These are phyloP conservation scores for Eucalyptus grandis DNA, from an alignment of 345 rosid genomes.

Conservation along the genomic window DNA sequence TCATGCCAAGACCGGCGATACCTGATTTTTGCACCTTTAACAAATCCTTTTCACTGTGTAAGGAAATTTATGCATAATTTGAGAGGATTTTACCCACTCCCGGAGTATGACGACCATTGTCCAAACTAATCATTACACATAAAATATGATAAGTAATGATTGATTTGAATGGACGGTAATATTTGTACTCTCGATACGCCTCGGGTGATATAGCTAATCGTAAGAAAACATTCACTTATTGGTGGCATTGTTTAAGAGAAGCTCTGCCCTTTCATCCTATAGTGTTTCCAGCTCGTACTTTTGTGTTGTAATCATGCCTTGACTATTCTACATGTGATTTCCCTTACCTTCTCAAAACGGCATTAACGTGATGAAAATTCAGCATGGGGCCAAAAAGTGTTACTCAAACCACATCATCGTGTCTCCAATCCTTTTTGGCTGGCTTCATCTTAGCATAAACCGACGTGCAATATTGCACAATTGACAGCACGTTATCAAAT, in stretches of 20 bases:
- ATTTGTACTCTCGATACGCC: accelerated
- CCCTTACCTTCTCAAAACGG: background rate
- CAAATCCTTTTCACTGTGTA: accelerated
- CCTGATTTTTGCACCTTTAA: background rate
- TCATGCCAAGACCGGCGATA: background rate
- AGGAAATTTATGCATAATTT: background rate
- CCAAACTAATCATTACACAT: background rate
- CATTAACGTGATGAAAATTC: background rate
- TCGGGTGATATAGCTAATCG: background rate
- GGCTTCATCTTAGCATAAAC: background rate
- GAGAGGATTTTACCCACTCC: background rate
- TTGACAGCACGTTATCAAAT: background rate
- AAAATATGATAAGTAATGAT: accelerated
- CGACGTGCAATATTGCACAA: background rate
- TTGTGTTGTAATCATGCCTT: background rate
- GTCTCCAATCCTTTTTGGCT: background rate
- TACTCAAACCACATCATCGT: background rate
- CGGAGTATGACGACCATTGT: accelerated
- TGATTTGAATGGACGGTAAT: background rate
- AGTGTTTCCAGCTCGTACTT: background rate
- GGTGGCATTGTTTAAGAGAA: background rate
- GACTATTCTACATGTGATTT: background rate
- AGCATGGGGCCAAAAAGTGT: background rate
- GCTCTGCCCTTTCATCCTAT: background rate
- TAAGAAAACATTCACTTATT: background rate